Base-by-base conservation (phyloP, 176 grass and related monocot genomes). In the Rhynchospora tenuis region DNA sequence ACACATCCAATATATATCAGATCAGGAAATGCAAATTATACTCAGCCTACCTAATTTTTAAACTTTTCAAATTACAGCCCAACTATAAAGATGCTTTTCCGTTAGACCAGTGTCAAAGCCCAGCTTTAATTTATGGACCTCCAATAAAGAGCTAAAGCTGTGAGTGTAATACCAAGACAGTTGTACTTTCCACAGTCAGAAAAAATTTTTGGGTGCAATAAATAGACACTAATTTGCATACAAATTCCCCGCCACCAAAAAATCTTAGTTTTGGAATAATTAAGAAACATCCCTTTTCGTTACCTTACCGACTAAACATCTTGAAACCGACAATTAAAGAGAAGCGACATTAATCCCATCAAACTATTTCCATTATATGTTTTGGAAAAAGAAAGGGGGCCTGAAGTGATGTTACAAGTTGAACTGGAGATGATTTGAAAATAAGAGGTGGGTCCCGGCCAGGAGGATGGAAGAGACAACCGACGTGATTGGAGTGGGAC, bases 401-500 rank as follows among this genome's bases (percentile, higher is more conserved):
- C 42, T 13, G 17, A 45, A 33, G 4, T 23, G 42, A 45, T 71
- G 42, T 46, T 38, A 14, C 10, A 75, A 75, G 72, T 16, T 75
- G 72, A 73, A 72, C 62, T 57, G 65, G 26, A 82, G n/a, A 50
- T 52, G 0, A 44, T 64, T 64, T 48, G 42, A 82, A 82, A 46
- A 48, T 1, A 12, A 58, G 24, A 44, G 6, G 54, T 63, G 51
- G 83, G 68, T 23, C 83, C 50, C 22, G 33, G 64, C 3, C 31
- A 33, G 10, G 17, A 59, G 48, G 67, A 80, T n/a, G 31, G 83
- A 84, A 26, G 47, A 47, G 83, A 84, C 83, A 62, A 62, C 17
- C 27, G 83, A 84, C 8, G 66, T 76, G 83, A 84, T 62, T 42
- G 83, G 19, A 48, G 2, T 84, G 83, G 83, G 83, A 6, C 27